Evolutionary conservation across 2,329 filamentous ascomycete genomes (phyloP), one percentile per base, ranked within the genome.

Genomic region (Geoglossum cookeanum): DNA sequence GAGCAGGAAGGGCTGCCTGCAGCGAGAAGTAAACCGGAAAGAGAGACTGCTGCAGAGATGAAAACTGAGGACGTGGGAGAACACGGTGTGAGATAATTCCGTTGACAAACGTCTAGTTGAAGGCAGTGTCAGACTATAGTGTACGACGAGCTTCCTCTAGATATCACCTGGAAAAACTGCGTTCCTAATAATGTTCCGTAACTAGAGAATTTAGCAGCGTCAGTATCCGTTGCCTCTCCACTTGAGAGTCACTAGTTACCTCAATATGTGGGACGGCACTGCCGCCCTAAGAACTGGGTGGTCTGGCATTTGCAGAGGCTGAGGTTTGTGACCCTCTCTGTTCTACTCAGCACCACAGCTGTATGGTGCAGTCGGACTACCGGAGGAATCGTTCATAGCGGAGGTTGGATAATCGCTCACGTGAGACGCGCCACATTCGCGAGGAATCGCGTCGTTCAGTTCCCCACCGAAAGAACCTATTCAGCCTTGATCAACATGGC

Each of bases 1-100:
- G 66, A 15, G 84, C 69, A 0, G 92, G 87, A 0, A 91, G 73
- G 4, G 77, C 75, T 3, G 87, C 83, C 72, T 97, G 91, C 58
- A 97, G 73, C 51, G 79, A 75, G 69, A 97, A 97, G 75, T 94
- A 98, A 64, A 87, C 77, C 37, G 88, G 88, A 72, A 96, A 95
- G 56, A 90, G 79, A 61, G 80, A 80, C 62, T 81, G 77, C 70
- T 96, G 91, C 35, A 96, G 78, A 17, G 81, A 76, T 30, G 84
- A 80, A 73, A 98, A 97, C 67, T 87, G 81, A 0, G 87, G 80
- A 30, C 87, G 81, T 30, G 87, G 81, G 42, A 96, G 80, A 9
- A 79, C 77, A 66, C 78, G 82, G 75, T 85, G 94, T 64, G 87
- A 82, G 57, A 90, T 75, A 56, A 88, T 80, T 59, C 88, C 81